phyloP scores from a whole-genome alignment of 2,329 filamentous ascomycete genomes.

The Zymoseptoria pseudotritici region DNA sequence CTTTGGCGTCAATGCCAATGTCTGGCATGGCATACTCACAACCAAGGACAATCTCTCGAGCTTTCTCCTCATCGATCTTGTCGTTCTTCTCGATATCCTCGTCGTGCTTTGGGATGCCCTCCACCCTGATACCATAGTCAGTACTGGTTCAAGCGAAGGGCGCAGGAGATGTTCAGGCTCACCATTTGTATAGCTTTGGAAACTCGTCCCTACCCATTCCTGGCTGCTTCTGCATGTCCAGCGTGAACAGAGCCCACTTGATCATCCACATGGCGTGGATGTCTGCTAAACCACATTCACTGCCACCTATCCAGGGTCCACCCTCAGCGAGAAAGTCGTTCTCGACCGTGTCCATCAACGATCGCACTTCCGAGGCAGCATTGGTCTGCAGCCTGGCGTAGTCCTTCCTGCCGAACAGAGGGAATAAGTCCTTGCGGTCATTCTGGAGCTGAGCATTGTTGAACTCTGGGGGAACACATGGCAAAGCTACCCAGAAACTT shows the following conservation, averaged over 20 bases:
- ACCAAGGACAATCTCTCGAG: slow-evolving; percentile 11
- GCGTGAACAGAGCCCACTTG: slow-evolving; percentile 17
- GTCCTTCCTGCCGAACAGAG: slow-evolving; percentile 16
- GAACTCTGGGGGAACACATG: slow-evolving; percentile 13
- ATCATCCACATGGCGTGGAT: slow-evolving; percentile 19
- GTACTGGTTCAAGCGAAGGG: neutral
- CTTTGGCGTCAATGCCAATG: slow-evolving; percentile 11
- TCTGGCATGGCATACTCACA: slow-evolving; percentile 12
- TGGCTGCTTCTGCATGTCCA: slow-evolving; percentile 11
- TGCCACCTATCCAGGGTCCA: slow-evolving; percentile 14
- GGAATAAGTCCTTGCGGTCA: slow-evolving; percentile 16
- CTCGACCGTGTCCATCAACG: slow-evolving; percentile 13
- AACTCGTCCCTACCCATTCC: slow-evolving; percentile 12
- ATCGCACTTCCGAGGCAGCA: slow-evolving; percentile 12
- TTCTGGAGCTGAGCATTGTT: slow-evolving; percentile 14
- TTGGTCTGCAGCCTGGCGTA: slow-evolving; percentile 14
- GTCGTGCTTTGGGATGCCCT: slow-evolving; percentile 11
- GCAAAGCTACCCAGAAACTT: slow-evolving; percentile 16
- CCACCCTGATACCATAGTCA: slow-evolving; percentile 8
- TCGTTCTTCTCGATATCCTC: slow-evolving; percentile 9
- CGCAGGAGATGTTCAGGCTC: neutral
- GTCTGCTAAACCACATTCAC: slow-evolving; percentile 12
- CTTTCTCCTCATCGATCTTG: slow-evolving; percentile 16
- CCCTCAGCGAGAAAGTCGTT: slow-evolving; percentile 13
- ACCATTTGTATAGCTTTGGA: slow-evolving; percentile 16